These are phyloP conservation scores for Zelopaecilomyces penicillatus DNA, from an alignment of 2,329 filamentous ascomycete genomes.

Conservation along the genomic window DNA sequence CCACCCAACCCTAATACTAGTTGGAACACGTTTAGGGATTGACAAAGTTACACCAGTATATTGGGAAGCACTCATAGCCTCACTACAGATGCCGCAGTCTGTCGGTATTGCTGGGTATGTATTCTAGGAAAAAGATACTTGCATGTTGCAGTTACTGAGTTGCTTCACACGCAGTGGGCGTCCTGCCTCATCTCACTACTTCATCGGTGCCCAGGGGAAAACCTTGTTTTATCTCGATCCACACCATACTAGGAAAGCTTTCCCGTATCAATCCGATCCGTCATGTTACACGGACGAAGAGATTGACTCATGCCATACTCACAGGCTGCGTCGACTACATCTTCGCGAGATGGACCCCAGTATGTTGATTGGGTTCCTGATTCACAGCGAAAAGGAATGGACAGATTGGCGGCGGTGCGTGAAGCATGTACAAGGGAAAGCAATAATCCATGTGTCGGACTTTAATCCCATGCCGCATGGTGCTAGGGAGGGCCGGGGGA, in stretches of 20 bases:
- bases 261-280: slow-evolving; percentile 52
- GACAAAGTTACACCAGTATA: slow-evolving; percentile 93
- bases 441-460: slow-evolving; percentile 77
- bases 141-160: slow-evolving; percentile 7
- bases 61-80: slow-evolving; percentile 82
- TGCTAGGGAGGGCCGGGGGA: slow-evolving; percentile 50
- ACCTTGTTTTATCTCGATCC: slow-evolving; percentile 93
- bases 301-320: slow-evolving; percentile 76
- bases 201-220: slow-evolving; percentile 55
- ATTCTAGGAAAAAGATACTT: neutral
- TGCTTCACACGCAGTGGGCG: slow-evolving; percentile 55
- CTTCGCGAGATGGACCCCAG: slow-evolving; percentile 94
- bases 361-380: slow-evolving; percentile 92
- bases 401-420: slow-evolving; percentile 70
- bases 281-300: slow-evolving; percentile 61
- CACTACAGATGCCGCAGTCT: slow-evolving; percentile 83
- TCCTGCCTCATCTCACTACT: slow-evolving; percentile 73
- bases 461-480: slow-evolving; percentile 51
- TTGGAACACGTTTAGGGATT: slow-evolving; percentile 83
- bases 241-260: slow-evolving; percentile 70
- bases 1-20: slow-evolving; percentile 76
- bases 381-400: slow-evolving; percentile 78
- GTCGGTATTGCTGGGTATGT: slow-evolving; percentile 87
- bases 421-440: slow-evolving; percentile 67
- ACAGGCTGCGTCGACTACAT: slow-evolving; percentile 71